These are phyloP conservation scores for Lentinus polychrous DNA, from an alignment of 1,284 basidiomycete genomes.

Conservation along the genomic window DNA sequence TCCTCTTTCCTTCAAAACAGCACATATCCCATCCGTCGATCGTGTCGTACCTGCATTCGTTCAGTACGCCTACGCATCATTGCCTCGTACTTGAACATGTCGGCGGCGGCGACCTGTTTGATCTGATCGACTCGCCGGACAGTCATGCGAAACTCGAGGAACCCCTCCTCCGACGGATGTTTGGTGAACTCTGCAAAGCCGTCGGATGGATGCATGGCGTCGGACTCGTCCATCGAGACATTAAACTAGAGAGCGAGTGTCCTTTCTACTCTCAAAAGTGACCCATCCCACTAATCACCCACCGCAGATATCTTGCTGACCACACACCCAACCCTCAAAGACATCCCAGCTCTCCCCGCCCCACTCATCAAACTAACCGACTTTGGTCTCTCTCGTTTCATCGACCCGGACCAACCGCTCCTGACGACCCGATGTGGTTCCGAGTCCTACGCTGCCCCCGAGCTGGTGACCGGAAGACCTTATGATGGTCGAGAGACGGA, in stretches of 20 bases:
- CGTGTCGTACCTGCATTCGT: conserved; percentile 64
- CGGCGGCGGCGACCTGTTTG: conserved; percentile 80
- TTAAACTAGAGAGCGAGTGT: conserved; percentile 88
- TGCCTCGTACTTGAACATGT: conserved; percentile 79
- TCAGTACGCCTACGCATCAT: conserved; percentile 72
- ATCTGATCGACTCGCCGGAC: conserved; percentile 62
- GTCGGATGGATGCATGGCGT: conserved; percentile 89
- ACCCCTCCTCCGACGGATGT: conserved; percentile 66
- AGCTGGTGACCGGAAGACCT: conserved; percentile 62
- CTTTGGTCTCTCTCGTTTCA: conserved; percentile 86
- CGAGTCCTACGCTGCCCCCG: conserved; percentile 89
- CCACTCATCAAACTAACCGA: conserved; percentile 86
- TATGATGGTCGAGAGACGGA: conserved; percentile 90
- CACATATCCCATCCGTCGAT: conserved; percentile 85
- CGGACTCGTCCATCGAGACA: conserved; percentile 85
- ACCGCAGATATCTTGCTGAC: conserved; percentile 48
- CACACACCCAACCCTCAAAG: conserved; percentile 27
- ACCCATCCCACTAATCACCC: conserved; percentile 8
- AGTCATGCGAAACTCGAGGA: conserved; percentile 45
- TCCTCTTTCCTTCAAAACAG: conserved; percentile 27
- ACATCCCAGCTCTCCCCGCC: conserved; percentile 31
- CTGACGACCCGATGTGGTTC: conserved; percentile 87
- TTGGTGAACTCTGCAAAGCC: conserved; percentile 73
- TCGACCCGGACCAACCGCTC: conserved; percentile 62
- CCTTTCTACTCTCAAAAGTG: background rate